Evolutionary conservation across 768 basidiomycete species (phyloP).

Genomic region (Lactarius sanguifluus): DNA sequence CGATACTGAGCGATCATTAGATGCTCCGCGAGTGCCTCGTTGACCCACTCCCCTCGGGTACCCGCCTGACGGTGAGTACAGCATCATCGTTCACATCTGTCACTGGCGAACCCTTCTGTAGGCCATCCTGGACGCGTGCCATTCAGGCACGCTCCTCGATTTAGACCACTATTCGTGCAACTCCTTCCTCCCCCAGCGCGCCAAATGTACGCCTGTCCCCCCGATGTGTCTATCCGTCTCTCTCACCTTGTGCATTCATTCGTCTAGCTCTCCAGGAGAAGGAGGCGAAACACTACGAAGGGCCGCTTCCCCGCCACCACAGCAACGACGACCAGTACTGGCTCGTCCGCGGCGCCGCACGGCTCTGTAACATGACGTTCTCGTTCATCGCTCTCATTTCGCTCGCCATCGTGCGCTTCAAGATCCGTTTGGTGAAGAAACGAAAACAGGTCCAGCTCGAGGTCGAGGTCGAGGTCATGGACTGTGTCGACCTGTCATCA

Average conservation of each 20-base stretch:
- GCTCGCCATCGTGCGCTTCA: conserved; percentile 8
- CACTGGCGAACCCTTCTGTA: background rate
- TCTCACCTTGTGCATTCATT: background rate
- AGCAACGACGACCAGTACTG: conserved; percentile 3
- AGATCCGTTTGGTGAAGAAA: background rate
- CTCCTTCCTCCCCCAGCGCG: conserved; percentile 9
- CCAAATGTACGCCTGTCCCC: background rate
- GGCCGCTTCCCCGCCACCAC: background rate
- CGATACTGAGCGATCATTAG: conserved; percentile 14
- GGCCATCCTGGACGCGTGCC: conserved; percentile 31
- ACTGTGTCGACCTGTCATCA: background rate
- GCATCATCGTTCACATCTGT: too few species aligned
- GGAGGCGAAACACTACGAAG: background rate
- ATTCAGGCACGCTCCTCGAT: conserved; percentile 29
- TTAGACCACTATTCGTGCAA: conserved; percentile 29
- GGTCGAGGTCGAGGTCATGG: background rate
- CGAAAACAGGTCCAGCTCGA: background rate
- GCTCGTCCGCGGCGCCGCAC: background rate
- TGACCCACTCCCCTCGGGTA: conserved; percentile 22
- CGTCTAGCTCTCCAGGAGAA: background rate
- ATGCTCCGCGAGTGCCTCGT: conserved; percentile 25
- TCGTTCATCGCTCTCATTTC: background rate
- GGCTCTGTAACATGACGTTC: background rate
- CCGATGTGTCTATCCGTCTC: background rate
- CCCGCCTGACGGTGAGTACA: conserved; percentile 25